Conservation (phyloP, 352 stramenopile species). For the Globisporangium splendens region DNA sequence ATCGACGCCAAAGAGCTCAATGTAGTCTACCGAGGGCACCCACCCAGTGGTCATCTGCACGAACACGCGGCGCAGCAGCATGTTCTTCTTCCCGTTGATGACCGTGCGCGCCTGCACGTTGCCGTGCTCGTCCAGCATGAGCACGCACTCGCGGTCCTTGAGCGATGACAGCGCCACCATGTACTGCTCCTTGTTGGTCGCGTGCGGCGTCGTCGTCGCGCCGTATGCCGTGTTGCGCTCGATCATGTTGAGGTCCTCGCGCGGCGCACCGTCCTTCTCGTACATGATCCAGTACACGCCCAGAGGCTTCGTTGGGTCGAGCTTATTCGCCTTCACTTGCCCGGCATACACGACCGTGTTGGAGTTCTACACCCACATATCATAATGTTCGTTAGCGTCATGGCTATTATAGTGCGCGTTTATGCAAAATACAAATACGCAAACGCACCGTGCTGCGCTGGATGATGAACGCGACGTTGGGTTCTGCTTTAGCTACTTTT, state of each 20-base stretch:
- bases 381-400: too few species aligned
- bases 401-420: too few species aligned
- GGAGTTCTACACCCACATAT: conserved; percentile 47
- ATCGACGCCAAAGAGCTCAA: conserved; percentile 81
- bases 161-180: conserved; percentile 53
- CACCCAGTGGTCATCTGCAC: conserved; percentile 83
- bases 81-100: conserved; percentile 60
- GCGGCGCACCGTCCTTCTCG: conserved; percentile 62
- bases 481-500: conserved; percentile 68
- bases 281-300: conserved; percentile 88
- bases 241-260: conserved; percentile 83
- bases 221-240: conserved; percentile 83
- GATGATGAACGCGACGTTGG: conserved; percentile 83
- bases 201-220: conserved; percentile 35
- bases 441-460: conserved; percentile 76
- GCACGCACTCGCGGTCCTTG: conserved; percentile 59
- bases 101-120: conserved; percentile 60
- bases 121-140: conserved; percentile 54
- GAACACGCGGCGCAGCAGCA: conserved; percentile 74
- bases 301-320: conserved; percentile 62
- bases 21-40: conserved; percentile 79
- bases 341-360: conserved; percentile 84
- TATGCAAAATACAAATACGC: neutral
- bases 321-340: conserved; percentile 29
- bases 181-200: conserved; percentile 38